Percentiles rank a stretch among this genome's conserved stretches.
Conservation (phyloP, 441 rosid species). For the Euphorbia celastroides region DNA sequence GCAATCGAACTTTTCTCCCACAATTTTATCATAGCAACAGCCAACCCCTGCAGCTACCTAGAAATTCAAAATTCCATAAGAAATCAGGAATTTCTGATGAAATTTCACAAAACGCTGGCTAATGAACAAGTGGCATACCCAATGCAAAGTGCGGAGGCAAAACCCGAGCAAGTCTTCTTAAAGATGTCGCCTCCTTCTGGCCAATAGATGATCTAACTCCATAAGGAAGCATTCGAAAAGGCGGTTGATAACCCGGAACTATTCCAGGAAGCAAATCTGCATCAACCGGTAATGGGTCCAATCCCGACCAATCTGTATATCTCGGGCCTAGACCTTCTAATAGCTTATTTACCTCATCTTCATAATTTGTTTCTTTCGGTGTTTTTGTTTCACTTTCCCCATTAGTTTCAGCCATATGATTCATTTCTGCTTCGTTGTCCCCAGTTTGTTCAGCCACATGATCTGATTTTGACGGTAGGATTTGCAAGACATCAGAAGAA, state of each 20-base stretch:
- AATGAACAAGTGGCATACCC: constrained; percentile 40
- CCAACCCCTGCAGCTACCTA: constrained; percentile 93
- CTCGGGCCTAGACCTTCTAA: constrained; percentile 80
- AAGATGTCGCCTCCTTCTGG: constrained; percentile 63
- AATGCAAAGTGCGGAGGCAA: constrained; percentile 94
- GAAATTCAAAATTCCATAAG: constrained; percentile 19
- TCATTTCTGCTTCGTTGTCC: constrained; percentile 27
- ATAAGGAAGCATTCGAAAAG: constrained; percentile 90
- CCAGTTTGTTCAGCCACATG: constrained; percentile 16
- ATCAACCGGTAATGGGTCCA: constrained; percentile 77
- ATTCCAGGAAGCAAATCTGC: constrained; percentile 86
- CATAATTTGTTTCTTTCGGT: constrained; percentile 46
- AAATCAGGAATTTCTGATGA: constrained; percentile 13
- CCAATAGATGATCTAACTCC: constrained; percentile 68
- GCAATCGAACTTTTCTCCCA: constrained; percentile 86
- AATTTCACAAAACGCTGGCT: constrained; percentile 12
- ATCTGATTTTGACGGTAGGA: constrained; percentile 29
- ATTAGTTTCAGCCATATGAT: constrained; percentile 13
- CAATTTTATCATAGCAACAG: constrained; percentile 65
- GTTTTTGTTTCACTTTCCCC: constrained; percentile 25
- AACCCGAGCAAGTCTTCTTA: constrained; percentile 74
- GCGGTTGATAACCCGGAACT: constrained; percentile 72
- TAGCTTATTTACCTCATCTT: constrained; percentile 66
- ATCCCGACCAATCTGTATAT: constrained; percentile 78
- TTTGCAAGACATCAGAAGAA: constrained; percentile 23